These are phyloP conservation scores for Neonectria faginata DNA, from an alignment of 2,329 filamentous ascomycete genomes.

Conservation along the genomic window DNA sequence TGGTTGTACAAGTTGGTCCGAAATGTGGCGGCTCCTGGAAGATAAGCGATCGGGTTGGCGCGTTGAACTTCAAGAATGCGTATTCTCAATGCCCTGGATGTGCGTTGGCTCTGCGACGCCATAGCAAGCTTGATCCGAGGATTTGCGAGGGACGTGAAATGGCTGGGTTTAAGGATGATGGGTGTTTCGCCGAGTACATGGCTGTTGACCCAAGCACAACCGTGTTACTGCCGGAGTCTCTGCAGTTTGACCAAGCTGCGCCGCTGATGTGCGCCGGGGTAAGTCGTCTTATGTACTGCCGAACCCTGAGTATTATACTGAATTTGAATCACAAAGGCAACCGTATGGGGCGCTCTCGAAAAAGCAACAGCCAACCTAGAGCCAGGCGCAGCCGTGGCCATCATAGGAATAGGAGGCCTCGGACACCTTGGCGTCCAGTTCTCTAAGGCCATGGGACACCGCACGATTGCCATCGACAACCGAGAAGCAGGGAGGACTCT, in stretches of 20 bases:
- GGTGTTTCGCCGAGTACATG: constrained; percentile 51
- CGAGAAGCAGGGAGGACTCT: constrained; percentile 45
- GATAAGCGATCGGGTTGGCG: constrained; percentile 52
- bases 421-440: constrained; percentile 53
- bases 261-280: constrained; percentile 53
- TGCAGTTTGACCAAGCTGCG: constrained; percentile 51
- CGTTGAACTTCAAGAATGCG: constrained; percentile 52
- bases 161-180: no score
- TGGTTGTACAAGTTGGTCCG: constrained; percentile 46
- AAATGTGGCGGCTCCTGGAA: constrained; percentile 39
- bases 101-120: no score
- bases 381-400: constrained; percentile 44
- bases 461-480: constrained; percentile 52
- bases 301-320: background rate
- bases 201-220: constrained; percentile 47
- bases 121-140: no score
- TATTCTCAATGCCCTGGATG: no score
- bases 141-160: no score
- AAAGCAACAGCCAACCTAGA: constrained; percentile 43
- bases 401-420: constrained; percentile 52
- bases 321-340: constrained; percentile 37
- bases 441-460: constrained; percentile 51
- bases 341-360: constrained; percentile 50
- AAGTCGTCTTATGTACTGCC: constrained; percentile 12
- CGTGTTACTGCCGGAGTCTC: constrained; percentile 42